Evolutionary conservation across 2,329 filamentous ascomycete genomes (phyloP), one percentile per base, ranked within the genome.

Genomic region (Aureobasidium pullulans): DNA sequence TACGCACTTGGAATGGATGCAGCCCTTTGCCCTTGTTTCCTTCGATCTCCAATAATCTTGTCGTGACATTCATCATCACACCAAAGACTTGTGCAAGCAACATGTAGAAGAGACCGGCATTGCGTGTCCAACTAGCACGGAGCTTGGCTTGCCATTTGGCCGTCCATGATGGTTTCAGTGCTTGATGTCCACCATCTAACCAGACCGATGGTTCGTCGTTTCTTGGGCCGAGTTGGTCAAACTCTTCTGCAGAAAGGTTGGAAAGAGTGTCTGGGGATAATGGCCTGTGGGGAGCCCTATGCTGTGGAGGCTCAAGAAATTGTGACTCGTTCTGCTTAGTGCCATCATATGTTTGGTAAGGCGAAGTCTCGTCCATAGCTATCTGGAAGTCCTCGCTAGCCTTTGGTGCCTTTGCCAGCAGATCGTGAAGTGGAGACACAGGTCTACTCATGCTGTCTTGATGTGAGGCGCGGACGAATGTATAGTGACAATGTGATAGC

Each of bases 1-100:
- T 57, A 54, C 68, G 46, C 66, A 80, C 78, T 71, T 94, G 89
- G 64, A 95, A 86, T 0, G 91, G 89, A 76, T 94, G 84, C 77
- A 95, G 86, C 2, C 84, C 84, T 48, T 85, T 79, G 58, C 83
- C 86, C 64, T 88, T 78, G 16, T 87, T 78, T 10, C 83, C 83
- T 64, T 84, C 77, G 37, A 82, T 78, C 70, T 95, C 89, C 40
- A 96, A 76, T 10, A 93, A 72, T 19, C 90, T 81, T 0, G 90
- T 89, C 42, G 85, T 84, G 9, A 95, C 83, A 70, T 94, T 95
- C 92, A 96, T 96, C 56, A 89, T 73, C 0, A 87, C 85, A 1
- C 87, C 90, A 66, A 96, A 96, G 37, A 94, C 76, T 72, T 96
- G 90, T 0, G 90, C 82, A 2, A 86, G 62, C 16, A 91, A 77